Evolutionary conservation across 257 asterid species (phyloP), one percentile per base, ranked within the genome.

Genomic region (Petrea volubilis): DNA sequence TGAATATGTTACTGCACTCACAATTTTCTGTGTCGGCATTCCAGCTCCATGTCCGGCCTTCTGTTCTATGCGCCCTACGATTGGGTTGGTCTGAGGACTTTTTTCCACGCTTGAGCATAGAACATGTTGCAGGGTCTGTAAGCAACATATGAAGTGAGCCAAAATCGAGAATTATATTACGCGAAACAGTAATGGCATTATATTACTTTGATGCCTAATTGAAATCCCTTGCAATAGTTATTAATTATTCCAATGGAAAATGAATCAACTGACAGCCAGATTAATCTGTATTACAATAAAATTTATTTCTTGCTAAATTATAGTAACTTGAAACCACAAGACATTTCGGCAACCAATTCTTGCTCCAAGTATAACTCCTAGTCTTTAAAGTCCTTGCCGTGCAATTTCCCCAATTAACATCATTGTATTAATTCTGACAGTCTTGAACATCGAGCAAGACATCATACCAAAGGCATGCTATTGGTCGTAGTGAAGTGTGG

Each of bases 1-100:
- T 12, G 46, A 38, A 14, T 52, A 33, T 9, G 44, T 21, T 9
- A 40, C 23, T n/a, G 15, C 23, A 55, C 44, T 75, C 80, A 94
- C 99, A 67, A 79, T 60, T 81, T 95, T 92, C 82, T 92, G 93
- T 7, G 97, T 92, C 7, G 99, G 96, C 73, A 79, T 92, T 50
- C 99, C 96, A 52, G 95, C 94, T 66, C 99, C 98, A 62, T 95
- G 99, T 28, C 99, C 99, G 1, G 99, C 99, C 68, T 95, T 90
- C 8, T 80, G 82, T 62, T 92, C 97, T 33, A 95, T 92, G 28
- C 98, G 91, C 67, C 91, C 96, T 15, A 95, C 66, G 34, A 90
- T 81, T 15, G 89, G 97, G 79, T 95, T 95, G 6, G 80, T 84
- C 74, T 92, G 98, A 11, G 82, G 97, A 69, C 92, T 87, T 29